Evolutionary conservation across 805 yeast genomes (phyloP).

Genomic region (Saccharomycopsis fermentans): DNA sequence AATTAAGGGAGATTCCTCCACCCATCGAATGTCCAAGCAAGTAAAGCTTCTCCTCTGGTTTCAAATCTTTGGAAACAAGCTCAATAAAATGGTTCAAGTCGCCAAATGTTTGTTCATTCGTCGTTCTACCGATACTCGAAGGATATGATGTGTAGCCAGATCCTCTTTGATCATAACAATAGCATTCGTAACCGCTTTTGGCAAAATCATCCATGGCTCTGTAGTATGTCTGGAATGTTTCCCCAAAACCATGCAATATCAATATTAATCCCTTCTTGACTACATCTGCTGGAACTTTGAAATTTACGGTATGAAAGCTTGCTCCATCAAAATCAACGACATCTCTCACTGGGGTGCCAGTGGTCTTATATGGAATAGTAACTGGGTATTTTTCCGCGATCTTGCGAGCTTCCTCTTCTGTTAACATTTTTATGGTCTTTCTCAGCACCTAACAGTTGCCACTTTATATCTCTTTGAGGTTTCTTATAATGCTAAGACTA

Average conservation of each 20-base stretch:
- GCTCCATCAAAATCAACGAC: slow-evolving; percentile 69
- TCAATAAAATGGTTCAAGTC: slow-evolving; percentile 53
- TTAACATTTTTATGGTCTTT: slow-evolving; percentile 2
- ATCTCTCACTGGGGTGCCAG: slow-evolving; percentile 64
- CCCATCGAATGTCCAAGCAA: slow-evolving; percentile 76
- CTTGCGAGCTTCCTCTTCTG: slow-evolving; percentile 6
- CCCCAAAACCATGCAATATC: slow-evolving; percentile 66
- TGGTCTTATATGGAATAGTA: slow-evolving; percentile 68
- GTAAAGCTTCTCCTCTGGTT: slow-evolving; percentile 32
- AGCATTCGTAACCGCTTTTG: slow-evolving; percentile 49
- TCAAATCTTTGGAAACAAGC: slow-evolving; percentile 20
- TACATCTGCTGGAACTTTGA: slow-evolving; percentile 26
- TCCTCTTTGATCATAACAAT: slow-evolving; percentile 68
- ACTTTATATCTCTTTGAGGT: too few species aligned
- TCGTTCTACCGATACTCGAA: slow-evolving; percentile 42
- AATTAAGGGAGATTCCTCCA: slow-evolving; percentile 59
- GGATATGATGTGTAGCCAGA: slow-evolving; percentile 57
- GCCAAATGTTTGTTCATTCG: slow-evolving; percentile 44
- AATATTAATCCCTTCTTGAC: slow-evolving; percentile 43
- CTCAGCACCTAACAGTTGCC: too few species aligned
- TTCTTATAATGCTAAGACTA: too few species aligned
- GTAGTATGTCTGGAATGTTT: slow-evolving; percentile 39
- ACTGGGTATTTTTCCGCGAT: slow-evolving; percentile 44
- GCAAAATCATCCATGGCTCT: slow-evolving; percentile 45
- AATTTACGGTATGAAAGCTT: neutral